Base-by-base conservation (phyloP, 1,284 basidiomycete genomes). In the Ustilago bromivora region DNA sequence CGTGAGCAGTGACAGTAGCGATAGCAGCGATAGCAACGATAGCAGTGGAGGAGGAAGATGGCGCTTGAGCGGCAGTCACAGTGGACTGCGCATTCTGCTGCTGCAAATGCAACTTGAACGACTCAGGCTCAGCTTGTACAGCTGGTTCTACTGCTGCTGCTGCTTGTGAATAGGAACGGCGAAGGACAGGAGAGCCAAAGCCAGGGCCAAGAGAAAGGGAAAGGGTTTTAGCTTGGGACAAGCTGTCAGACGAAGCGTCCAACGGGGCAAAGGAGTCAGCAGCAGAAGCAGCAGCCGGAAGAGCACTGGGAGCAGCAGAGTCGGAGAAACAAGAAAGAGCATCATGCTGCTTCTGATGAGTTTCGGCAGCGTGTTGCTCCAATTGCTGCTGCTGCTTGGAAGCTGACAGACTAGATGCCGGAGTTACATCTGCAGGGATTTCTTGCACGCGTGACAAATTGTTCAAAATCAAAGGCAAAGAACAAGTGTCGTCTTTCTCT, bases 31-130 rank as follows among this genome's bases (percentile, higher is more conserved):
- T 8, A 35, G n/a, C 11, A 34, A 8, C 53, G 7, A 15, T 11
- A 12, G 57, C 57, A 49, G 70, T 67, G 55, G 65, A 64, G 61
- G 36, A 61, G 60, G 57, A 28, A 31, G 41, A 51, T 49, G n/a
- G 23, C 7, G 46, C 46, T 23, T 28, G 40, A 28, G 23, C 23
- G 23, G 23, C 23, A 28, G 23, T 28, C 23, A 28, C 3, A 28
- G 23, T 28, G 23, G 23, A 28, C 23, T 28, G 23, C 23, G 23
- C 3, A 28, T 28, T 28, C 28, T 31, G 32, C 3, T 10, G 51
- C 31, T 53, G 28, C 10, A n/a, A 32, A 10, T 56, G 40, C 28
- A 54, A 51, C 28, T 40, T 58, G n/a, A 31, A 57, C 40, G 40
- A 41, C 40, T 15, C 40, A 41, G 40, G 40, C n/a, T 54, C 54